Evolutionary conservation across 2,329 filamentous ascomycete genomes (phyloP).

Genomic region (Pseudopithomyces chartarum): DNA sequence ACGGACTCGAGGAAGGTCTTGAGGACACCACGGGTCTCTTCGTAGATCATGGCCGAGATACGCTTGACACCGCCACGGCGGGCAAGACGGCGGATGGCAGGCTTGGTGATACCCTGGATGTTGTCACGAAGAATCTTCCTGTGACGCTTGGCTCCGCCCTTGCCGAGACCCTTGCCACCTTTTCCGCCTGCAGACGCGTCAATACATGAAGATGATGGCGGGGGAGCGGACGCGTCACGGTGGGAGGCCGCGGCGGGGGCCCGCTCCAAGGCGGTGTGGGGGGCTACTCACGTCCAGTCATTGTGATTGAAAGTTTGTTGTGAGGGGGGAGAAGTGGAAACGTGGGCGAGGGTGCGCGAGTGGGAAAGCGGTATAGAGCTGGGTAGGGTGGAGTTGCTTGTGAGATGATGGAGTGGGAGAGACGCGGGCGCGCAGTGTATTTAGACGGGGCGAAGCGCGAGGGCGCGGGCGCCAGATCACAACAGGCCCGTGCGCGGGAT

Average conservation of each 20-base stretch:
- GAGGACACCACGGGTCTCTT: constrained; percentile 80
- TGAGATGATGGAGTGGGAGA: constrained; percentile 20
- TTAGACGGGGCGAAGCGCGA: constrained; percentile 30
- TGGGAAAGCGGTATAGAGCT: constrained; percentile 10
- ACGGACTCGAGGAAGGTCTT: constrained; percentile 85
- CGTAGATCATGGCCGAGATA: constrained; percentile 96
- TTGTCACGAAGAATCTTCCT: constrained; percentile 99
- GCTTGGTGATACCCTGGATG: constrained; percentile 99
- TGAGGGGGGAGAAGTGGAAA: constrained; percentile 16
- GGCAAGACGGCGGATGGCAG: constrained; percentile 95
- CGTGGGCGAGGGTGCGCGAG: too few species aligned
- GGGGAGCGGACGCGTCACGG: constrained; percentile 3
- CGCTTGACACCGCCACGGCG: constrained; percentile 99
- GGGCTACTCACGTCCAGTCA: constrained; percentile 56
- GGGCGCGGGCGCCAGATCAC: constrained; percentile 34
- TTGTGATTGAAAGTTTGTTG: constrained; percentile 43
- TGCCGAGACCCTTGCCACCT: constrained; percentile 96
- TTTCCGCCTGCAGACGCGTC: constrained; percentile 74
- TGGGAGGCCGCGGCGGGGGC: constrained; percentile 13
- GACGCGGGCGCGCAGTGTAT: constrained; percentile 22
- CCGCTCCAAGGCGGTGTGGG: constrained; percentile 14
- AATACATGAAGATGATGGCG: constrained; percentile 40
- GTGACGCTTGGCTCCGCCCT: constrained; percentile 98
- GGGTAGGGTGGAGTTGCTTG: constrained; percentile 15
- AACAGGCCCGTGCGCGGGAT: constrained; percentile 30